These are phyloP conservation scores for Acephala macrosclerotiorum DNA, from an alignment of 2,329 filamentous ascomycete species.

Conservation along the genomic window DNA sequence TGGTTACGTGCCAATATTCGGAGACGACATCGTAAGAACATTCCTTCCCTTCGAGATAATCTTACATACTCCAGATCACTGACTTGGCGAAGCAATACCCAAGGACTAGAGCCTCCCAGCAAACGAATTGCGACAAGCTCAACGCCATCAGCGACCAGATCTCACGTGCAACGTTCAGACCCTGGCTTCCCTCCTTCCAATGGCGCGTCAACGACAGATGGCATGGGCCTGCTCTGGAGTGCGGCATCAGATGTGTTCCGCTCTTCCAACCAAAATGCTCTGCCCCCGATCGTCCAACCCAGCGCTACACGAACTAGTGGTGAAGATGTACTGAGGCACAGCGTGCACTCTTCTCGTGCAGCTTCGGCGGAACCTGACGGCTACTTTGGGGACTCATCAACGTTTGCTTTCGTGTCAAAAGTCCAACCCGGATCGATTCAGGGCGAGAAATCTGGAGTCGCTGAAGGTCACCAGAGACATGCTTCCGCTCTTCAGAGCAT, in stretches of 20 bases:
- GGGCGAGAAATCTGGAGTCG: no score
- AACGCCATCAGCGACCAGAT: no score
- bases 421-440: not conserved
- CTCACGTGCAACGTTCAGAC: no score
- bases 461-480: no score
- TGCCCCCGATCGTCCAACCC: not conserved
- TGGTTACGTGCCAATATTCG: no score
- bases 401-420: not conserved
- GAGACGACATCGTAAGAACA: no score
- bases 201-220: not conserved
- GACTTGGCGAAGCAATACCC: no score
- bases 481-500: no score
- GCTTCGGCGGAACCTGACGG: not conserved
- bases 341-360: not conserved
- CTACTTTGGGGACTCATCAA: not conserved
- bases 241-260: not conserved
- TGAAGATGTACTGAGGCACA: not conserved
- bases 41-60: no score
- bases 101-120: no score
- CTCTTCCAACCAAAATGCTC: not conserved
- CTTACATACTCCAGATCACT: no score
- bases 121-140: no score
- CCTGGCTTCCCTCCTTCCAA: not conserved
- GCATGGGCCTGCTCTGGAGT: not conserved
- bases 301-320: not conserved